Conservation (phyloP, 2,329 filamentous ascomycete species). For the Colletotrichum liaoningense region DNA sequence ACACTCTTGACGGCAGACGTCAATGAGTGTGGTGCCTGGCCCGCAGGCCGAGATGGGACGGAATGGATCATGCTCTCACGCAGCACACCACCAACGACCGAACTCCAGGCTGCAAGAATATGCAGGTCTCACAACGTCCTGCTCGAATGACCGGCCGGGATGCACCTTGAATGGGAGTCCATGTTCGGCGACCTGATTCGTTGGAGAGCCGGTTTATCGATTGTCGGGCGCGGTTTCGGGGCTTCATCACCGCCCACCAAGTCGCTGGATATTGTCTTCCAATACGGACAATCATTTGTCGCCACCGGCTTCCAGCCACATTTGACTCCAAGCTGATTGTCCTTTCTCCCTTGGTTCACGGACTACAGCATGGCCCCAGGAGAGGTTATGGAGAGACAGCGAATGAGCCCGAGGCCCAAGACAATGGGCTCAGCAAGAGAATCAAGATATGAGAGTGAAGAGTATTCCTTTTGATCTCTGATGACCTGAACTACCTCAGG, state of each 20-base stretch:
- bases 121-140: slow-evolving; percentile 32
- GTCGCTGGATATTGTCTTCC: neutral
- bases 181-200: slow-evolving; percentile 13
- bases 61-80: slow-evolving; percentile 29
- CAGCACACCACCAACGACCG: slow-evolving; percentile 25
- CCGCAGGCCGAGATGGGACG: slow-evolving; percentile 28
- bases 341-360: neutral
- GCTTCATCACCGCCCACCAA: neutral
- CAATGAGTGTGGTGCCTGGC: slow-evolving; percentile 25
- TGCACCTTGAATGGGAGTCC: slow-evolving; percentile 17
- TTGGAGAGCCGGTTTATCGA: neutral
- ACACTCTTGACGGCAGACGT: slow-evolving; percentile 23
- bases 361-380: neutral
- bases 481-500: neutral
- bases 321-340: neutral
- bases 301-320: neutral
- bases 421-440: neutral
- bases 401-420: neutral
- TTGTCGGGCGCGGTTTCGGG: neutral
- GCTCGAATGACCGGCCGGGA: slow-evolving; percentile 19
- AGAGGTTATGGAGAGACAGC: neutral
- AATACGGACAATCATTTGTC: neutral
- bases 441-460: neutral
- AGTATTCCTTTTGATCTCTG: neutral
- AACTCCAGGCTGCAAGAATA: slow-evolving; percentile 12